Percentiles rank a stretch among this genome's conserved stretches.
Evolutionary conservation across 2,329 filamentous ascomycete species (phyloP).

Genomic region (Colletotrichum simmondsii): DNA sequence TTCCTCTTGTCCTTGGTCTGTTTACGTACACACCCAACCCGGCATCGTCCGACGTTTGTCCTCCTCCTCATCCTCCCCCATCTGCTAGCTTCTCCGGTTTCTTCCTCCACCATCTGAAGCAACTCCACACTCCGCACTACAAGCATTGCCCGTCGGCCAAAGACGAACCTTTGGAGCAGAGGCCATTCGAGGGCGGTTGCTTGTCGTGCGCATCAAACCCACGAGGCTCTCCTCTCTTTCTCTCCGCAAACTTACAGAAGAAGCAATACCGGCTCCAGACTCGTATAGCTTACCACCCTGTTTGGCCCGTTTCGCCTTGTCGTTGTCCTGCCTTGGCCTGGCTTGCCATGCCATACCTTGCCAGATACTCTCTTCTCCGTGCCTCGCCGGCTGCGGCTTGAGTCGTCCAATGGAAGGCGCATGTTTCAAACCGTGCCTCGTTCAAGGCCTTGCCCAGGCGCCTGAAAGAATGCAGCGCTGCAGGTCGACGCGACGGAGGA

Average conservation of each 20-base stretch:
- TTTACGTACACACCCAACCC: conserved; percentile 23
- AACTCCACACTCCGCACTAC: conserved; percentile 5
- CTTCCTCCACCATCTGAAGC: conserved; percentile 30
- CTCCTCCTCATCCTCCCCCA: background rate
- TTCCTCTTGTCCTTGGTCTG: background rate
- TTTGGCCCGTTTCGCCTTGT: background rate
- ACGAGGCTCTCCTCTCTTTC: background rate
- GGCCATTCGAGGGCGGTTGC: conserved; percentile 6
- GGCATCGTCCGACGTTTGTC: conserved; percentile 13
- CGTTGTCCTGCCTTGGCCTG: background rate
- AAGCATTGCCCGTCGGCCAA: conserved; percentile 12
- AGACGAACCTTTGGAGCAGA: conserved; percentile 15
- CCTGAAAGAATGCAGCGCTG: conserved; percentile 5
- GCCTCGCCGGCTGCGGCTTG: background rate
- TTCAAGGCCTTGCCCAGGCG: conserved; percentile 1
- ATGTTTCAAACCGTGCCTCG: conserved; percentile 26
- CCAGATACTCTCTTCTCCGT: background rate
- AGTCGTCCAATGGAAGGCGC: conserved; percentile 23
- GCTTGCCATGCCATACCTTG: background rate
- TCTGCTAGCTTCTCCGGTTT: conserved; percentile 15
- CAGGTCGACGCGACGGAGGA: conserved; percentile 12
- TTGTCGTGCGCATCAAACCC: conserved; percentile 26
- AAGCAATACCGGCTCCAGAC: background rate
- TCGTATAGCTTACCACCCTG: background rate
- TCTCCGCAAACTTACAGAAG: background rate